Percentiles rank a stretch among this genome's conserved stretches.
phyloP scores from a whole-genome alignment of 2,329 filamentous ascomycete species.

The Chlorencoelia australis region DNA sequence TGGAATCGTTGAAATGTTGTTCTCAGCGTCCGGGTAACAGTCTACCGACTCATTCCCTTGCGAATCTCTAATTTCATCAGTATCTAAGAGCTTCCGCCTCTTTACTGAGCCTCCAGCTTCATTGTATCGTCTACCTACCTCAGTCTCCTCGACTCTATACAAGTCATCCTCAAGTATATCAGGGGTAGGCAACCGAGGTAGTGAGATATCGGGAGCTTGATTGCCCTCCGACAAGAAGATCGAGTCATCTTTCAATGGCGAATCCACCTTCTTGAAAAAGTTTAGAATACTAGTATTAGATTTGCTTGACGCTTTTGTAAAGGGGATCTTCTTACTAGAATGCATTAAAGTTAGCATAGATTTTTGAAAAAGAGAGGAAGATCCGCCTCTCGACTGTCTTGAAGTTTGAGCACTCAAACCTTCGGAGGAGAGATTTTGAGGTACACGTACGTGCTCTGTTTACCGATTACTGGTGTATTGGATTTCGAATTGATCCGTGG shows the following conservation, averaged over 20 bases:
- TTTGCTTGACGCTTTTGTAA: constrained; percentile 18
- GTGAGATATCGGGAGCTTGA: constrained; percentile 4
- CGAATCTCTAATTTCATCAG: background rate
- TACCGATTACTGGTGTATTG: constrained; percentile 13
- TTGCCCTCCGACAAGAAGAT: constrained; percentile 40
- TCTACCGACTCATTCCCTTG: constrained; percentile 1
- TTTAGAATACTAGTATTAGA: constrained; percentile 59
- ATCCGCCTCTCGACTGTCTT: no score
- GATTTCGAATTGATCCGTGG: constrained; percentile 20
- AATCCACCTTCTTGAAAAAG: constrained; percentile 62
- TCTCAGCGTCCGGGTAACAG: background rate
- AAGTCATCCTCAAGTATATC: constrained; percentile 19
- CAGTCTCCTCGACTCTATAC: constrained; percentile 13
- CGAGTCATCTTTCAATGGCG: constrained; percentile 38
- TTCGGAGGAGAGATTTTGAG: no score
- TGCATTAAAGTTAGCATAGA: no score
- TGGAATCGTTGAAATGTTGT: background rate
- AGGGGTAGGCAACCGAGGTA: constrained; percentile 4
- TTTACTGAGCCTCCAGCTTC: constrained; percentile 31
- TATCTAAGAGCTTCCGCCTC: constrained; percentile 31
- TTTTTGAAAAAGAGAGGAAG: no score
- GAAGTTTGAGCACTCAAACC: no score
- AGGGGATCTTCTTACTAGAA: constrained; percentile 16
- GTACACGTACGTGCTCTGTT: no score
- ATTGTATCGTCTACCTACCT: constrained; percentile 29